Evolutionary conservation across 805 yeast genomes (phyloP), one percentile per base, ranked within the genome.

Genomic region (Candida odintsovae): DNA sequence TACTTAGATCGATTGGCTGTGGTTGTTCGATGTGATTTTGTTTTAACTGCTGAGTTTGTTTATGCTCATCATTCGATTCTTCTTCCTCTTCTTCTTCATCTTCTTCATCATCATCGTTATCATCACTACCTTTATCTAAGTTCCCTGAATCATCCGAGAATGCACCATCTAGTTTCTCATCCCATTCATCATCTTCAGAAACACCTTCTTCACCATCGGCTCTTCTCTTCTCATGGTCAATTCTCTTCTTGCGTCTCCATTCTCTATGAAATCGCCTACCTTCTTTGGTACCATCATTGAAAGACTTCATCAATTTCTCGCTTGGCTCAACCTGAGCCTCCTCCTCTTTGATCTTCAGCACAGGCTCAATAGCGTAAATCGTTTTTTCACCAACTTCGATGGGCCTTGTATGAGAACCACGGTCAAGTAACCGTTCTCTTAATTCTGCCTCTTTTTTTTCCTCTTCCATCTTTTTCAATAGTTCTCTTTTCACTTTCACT

Each of bases 151-250:
- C 41, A 43, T 38, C 45, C 6, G 45, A 43, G 23, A 38, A 43
- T 4, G 31, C 3, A 20, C 41, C 41, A 38, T 43, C 41, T 6
- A 44, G 18, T 16, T 20, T 22, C n/a, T 33, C 29, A 40, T 35
- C 39, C 20, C 26, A 44, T 13, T 12, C 18, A 9, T 44, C 47
- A 44, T 43, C 42, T 8, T 41, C 47, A 31, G 43, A 43, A 19
- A 40, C 40, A 29, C 38, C 41, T 12, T 29, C 20, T 28, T 44
- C 50, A 15, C 39, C 47, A 19, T 8, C 21, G 4, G 22, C 41
- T 11, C 40, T 35, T 38, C 43, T 40, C 16, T n/a, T 21, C 13
- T n/a, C 38, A 25, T 40, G 38, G 21, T 23, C 40, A 15, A 23
- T 25, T 36, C 26, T 41, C 29, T 40, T 48, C 20, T 19, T 23